Evolutionary conservation across 2,329 filamentous ascomycete genomes (phyloP).

Genomic region (Penicillium sp.): DNA sequence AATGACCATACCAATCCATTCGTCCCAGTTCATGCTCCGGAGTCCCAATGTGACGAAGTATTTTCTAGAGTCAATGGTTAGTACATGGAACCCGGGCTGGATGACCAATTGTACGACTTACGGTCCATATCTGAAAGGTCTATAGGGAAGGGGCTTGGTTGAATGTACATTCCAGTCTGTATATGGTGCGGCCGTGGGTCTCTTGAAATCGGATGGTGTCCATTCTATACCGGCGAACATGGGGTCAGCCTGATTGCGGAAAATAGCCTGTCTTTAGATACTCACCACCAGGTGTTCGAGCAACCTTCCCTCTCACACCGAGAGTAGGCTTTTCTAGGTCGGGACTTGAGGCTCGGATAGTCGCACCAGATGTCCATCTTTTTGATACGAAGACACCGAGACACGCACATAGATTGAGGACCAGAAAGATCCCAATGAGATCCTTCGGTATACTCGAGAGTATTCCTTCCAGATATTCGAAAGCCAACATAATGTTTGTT

Average conservation of each 20-base stretch:
- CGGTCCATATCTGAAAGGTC: slow-evolving; percentile 76
- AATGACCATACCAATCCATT: slow-evolving; percentile 64
- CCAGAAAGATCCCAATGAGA: slow-evolving; percentile 14
- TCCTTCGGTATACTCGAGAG: slow-evolving; percentile 16
- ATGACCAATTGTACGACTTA: slow-evolving; percentile 28
- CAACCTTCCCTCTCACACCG: slow-evolving; percentile 30
- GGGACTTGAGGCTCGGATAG: slow-evolving; percentile 34
- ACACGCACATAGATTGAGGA: slow-evolving; percentile 33
- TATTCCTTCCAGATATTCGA: slow-evolving; percentile 2
- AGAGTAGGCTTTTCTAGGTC: slow-evolving; percentile 49
- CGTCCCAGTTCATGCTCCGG: slow-evolving; percentile 67
- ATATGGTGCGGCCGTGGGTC: slow-evolving; percentile 63
- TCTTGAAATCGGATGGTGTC: slow-evolving; percentile 59
- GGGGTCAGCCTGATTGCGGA: neutral
- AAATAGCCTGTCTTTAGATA: neutral
- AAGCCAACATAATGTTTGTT: neutral
- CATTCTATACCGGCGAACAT: slow-evolving; percentile 47
- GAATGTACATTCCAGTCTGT: slow-evolving; percentile 67
- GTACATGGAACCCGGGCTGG: neutral
- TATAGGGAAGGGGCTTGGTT: slow-evolving; percentile 75
- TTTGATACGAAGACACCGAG: slow-evolving; percentile 25
- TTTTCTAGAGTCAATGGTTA: slow-evolving; percentile 42
- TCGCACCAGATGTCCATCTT: slow-evolving; percentile 26
- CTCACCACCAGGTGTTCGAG: slow-evolving; percentile 52
- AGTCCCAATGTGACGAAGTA: slow-evolving; percentile 79